phyloP scores from a whole-genome alignment of 2,329 filamentous ascomycete species.

The Taxawa tesnikishii region DNA sequence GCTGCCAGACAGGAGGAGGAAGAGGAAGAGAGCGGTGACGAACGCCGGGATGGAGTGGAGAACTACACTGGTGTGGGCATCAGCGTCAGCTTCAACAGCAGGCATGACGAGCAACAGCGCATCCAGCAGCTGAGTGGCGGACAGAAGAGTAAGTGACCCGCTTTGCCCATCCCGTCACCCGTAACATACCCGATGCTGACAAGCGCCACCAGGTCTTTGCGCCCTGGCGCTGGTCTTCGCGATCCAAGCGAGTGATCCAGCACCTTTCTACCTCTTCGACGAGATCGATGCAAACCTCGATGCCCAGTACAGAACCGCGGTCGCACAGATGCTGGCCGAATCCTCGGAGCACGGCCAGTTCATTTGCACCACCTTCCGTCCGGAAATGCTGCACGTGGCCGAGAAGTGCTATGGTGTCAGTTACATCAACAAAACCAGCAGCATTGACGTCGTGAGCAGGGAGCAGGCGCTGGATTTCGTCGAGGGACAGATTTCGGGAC shows the following conservation, averaged over 20 bases:
- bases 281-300: constrained; percentile 98
- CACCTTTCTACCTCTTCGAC: constrained; percentile 97
- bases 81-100: constrained; percentile 96
- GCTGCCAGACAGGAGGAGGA: constrained; percentile 46
- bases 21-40: constrained; percentile 36
- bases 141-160: constrained; percentile 80
- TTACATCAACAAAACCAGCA: constrained; percentile 84
- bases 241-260: constrained; percentile 95
- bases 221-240: constrained; percentile 96
- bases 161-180: constrained; percentile 1
- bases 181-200: constrained; percentile 1
- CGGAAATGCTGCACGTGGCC: constrained; percentile 88
- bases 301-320: constrained; percentile 92
- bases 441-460: constrained; percentile 76
- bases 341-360: constrained; percentile 54
- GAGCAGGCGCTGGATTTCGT: constrained; percentile 90
- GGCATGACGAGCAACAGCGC: constrained; percentile 93
- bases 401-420: constrained; percentile 97
- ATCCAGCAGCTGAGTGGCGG: constrained; percentile 96
- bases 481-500: constrained; percentile 71
- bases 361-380: constrained; percentile 97
- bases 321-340: constrained; percentile 72
- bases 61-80: constrained; percentile 96
- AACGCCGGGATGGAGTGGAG: constrained; percentile 50
- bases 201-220: constrained; percentile 55